Base-by-base conservation (phyloP, 768 basidiomycete genomes). In the Sarcomyxa edulis region DNA sequence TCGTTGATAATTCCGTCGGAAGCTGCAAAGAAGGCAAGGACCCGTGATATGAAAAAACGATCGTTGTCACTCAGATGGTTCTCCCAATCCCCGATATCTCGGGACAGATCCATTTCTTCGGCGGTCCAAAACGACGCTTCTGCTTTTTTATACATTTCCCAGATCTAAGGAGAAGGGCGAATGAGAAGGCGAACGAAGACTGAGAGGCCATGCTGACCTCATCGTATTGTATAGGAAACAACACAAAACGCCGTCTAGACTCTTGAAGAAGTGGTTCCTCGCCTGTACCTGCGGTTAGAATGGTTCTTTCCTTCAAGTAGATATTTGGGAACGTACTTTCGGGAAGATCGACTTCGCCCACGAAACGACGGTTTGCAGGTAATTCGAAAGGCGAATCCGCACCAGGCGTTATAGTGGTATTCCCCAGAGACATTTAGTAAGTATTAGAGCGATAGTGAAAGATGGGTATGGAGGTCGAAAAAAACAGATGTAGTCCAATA, bases 1-100 rank as follows among this genome's bases (percentile, higher is more conserved):
- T 96, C 93, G 60, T 96, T 96, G 48, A 96, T 91, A 43, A 96
- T 96, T 20, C 93, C 92, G 46, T 96, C 92, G 0, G 90, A 93
- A 7, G 93, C 91, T 16, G 94, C 93, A 54, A 98, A 98, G 58
- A 96, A 98, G 1, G 94, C 94, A 26, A 98, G 81, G 35, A 97
- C 82, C 48, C 92, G 90, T 1, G 88, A 88, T 47, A 96, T 72
- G 48, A 97, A 97, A 58, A 91, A 80, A 21, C 83, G 81, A 52
- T 97, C 93, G 49, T 84, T 77, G 52, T 74, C 66, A 47, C 78
- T 94, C 22, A 97, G 71, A 37, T 80, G 81, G 50, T 73, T 71
- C 42, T 80, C 77, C 94, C 93, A 97, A 64, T 96, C 89, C 42
- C 73, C 69, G 15, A 81, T 51, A 49, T 96, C 93, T 44, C 91